Evolutionary conservation across 768 basidiomycete species (phyloP), one percentile per base, ranked within the genome.

Genomic region (Kondoa malvinella): DNA sequence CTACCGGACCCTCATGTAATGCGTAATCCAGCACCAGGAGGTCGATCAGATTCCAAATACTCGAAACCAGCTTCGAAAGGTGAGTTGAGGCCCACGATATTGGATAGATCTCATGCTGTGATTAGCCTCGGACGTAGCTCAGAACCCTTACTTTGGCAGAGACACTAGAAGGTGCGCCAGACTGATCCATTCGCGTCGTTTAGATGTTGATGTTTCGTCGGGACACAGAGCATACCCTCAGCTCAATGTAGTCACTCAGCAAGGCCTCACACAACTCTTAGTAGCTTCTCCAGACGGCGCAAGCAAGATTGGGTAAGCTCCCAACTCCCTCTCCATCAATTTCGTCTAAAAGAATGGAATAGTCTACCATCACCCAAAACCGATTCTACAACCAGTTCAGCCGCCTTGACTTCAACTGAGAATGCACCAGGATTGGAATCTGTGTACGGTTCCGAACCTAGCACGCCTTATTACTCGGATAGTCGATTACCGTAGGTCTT

Each of bases 101-200:
- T n/a, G n/a, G n/a, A n/a, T n/a, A n/a, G n/a, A n/a, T n/a, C n/a
- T n/a, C n/a, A n/a, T n/a, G n/a, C n/a, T n/a, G n/a, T n/a, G n/a
- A 59, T 8, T 12, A 33, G 61, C 61, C 12, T 63, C 61, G 14
- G 61, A 63, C 32, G 61, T 63, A 3, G 16, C 61, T 33, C 16
- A 63, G 29, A 63, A 63, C 61, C 61, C 15, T 3, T 63, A 63
- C 32, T 63, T 30, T 33, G 30, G 29, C 32, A 16, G 61, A 16
- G 61, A 63, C 32, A 4, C 30, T 14, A 16, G 61, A 17, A 27
- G 61, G 61, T 50, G 40, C n/a, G n/a, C n/a, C n/a, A 50, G 40
- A 8, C 21, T 50, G 8, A 8, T 21, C 21, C 40, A 21, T 8
- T 50, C 40, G 21, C 8, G 40, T 8, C 40, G 21, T 8, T 8